Percentiles rank a stretch among this genome's conserved stretches.
These are phyloP conservation scores for Neoarthrinium moseri DNA, from an alignment of 2,329 filamentous ascomycete species.

Conservation along the genomic window DNA sequence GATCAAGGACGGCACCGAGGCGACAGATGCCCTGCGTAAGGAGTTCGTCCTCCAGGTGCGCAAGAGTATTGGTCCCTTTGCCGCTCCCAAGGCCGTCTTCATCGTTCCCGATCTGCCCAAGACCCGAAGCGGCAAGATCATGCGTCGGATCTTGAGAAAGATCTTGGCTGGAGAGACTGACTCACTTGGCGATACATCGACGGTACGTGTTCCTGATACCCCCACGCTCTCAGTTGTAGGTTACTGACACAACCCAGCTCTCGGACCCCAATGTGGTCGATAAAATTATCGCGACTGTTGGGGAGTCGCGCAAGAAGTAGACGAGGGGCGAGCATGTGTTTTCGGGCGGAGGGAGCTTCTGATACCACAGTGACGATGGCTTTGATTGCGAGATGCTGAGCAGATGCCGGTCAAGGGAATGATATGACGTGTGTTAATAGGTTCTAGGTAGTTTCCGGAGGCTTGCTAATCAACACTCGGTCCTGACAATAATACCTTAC, in stretches of 20 bases:
- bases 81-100: constrained; percentile 89
- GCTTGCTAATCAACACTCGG: too few species aligned
- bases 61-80: constrained; percentile 96
- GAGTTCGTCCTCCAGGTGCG: constrained; percentile 93
- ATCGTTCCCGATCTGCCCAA: constrained; percentile 93
- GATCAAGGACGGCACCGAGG: constrained; percentile 80
- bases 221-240: not conserved
- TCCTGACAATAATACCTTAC: too few species aligned
- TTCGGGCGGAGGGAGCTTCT: constrained; percentile 10
- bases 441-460: too few species aligned
- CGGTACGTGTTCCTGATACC: constrained; percentile 56
- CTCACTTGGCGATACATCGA: constrained; percentile 89
- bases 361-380: constrained; percentile 5
- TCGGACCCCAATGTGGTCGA: constrained; percentile 87
- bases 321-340: constrained; percentile 10
- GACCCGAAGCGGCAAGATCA: constrained; percentile 98
- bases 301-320: constrained; percentile 58
- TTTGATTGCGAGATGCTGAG: too few species aligned
- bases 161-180: constrained; percentile 96
- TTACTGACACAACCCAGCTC: constrained; percentile 52
- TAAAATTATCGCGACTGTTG: constrained; percentile 83
- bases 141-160: constrained; percentile 96
- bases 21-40: constrained; percentile 80
- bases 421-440: too few species aligned
- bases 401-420: too few species aligned